Evolutionary conservation across 306 rosid genomes (phyloP), one percentile per base, ranked within the genome.

Genomic region (Corylus heterophylla): DNA sequence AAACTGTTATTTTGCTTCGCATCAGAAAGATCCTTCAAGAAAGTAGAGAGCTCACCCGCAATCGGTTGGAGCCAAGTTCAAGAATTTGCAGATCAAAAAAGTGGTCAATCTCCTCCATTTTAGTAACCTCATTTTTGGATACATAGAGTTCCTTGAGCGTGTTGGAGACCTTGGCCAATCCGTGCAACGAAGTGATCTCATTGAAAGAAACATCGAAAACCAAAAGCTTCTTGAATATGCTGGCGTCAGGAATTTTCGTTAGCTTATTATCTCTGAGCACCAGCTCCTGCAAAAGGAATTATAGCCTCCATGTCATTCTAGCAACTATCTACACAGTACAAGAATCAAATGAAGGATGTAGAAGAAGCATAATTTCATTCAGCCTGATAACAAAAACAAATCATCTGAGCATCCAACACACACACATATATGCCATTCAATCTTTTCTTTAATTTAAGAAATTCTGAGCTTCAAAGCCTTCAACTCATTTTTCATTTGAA

Each of bases 41-140:
- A 64, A 73, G 49, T 16, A 76, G 54, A 85, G 55, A 17, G 82
- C 94, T 78, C 79, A 92, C 99, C 94, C 96, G 89, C 63, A 93
- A 79, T 83, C 86, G 85, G 76, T 93, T 96, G 72, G 96, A 96
- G 51, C 99, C 98, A 12, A 96, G 98, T 86, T 96, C 98, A 17
- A 93, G 98, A 87, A 96, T 88, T 64, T 50, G 91, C 76, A 96
- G 83, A 35, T 89, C 84, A 71, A 79, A 87, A 69, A 96, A 86
- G 77, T 96, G 98, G 12, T 91, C 96, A 47, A 96, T 86, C 83
- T 96, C 96, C 79, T 96, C 98, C 1, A 93, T 93, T 86, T 87
- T 88, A 0, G 82, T 11, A 50, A 96, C 92, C 83, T 96, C 96
- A 77, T 96, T 93, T 78, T 91, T 93, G 0, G 99, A 96, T 2